Base-by-base conservation (phyloP, 257 asterid genomes). In the Petunia secreta region DNA sequence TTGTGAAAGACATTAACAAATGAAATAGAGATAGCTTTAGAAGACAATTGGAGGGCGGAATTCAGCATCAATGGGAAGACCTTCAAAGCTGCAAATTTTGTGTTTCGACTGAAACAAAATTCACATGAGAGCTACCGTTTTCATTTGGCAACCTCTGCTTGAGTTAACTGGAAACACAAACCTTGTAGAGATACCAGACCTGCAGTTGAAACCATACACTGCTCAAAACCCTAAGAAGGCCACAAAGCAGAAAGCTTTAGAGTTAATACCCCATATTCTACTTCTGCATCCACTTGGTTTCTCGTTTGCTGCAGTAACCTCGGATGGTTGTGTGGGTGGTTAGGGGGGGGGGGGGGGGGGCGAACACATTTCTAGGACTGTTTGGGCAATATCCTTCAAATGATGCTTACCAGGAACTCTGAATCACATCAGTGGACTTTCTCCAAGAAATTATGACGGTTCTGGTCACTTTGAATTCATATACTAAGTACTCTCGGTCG, bases 111-210 rank as follows among this genome's bases (percentile, higher is more conserved):
- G 16, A 69, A 69, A 69, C n/a, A 69, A 3, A 69, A 1, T 14
- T 65, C 5, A 16, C 55, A 44, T 40, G 40, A 7, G n/a, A 11
- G n/a, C 16, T 25, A 69, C 58, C 76, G 9, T 46, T 9, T 25
- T 71, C 60, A 71, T 4, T 46, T 48, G 6, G 43, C 77, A 69
- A 46, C 77, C 48, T 69, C 77, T 4, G 5, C 77, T 69, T 25
- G 5, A 69, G 43, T 54, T 25, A 25, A 6, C 59, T 25, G 10
- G 59, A 16, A 48, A 71, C 59, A 2, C 25, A 46, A 71, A 46
- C 10, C 77, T 71, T 25, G 58, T 48, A 48, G 25, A 46, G 6
- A 40, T 3, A 46, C 3, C 40, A 25, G 76, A 69, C 15, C 43
- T 48, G 77, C 60, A 46, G 43, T 71, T 71, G 60, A 48, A 68